Evolutionary conservation across 139 green algal species (phyloP), one percentile per base, ranked within the genome.

Genomic region (Chlorella ohadii): DNA sequence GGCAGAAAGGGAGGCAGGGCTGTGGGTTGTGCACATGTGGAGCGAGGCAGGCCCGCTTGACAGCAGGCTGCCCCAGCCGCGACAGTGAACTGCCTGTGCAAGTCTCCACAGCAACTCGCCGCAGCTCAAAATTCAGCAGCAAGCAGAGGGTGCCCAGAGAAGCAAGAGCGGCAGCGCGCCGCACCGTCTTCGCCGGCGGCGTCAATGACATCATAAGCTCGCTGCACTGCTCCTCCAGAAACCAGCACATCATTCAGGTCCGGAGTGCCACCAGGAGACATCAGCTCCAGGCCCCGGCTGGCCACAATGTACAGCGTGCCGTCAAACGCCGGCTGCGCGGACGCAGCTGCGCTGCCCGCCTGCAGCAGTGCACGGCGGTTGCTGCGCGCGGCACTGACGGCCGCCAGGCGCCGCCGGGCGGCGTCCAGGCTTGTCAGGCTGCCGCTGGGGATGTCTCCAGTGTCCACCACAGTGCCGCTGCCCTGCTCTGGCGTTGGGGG

Each of bases 301-400:
- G 61, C 38, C 27, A 82, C 77, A 4, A 82, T 22, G n/a, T 82
- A 82, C 7, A 82, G 27, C 15, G 61, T 44, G 3, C 77, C 77
- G 27, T 82, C 39, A 63, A 74, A 82, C 6, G 38, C 39, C 1
- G 77, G 77, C 61, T 72, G 61, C 9, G 51, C 23, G 12, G 56
- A 7, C 33, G 75, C 34, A 6, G 47, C 55, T 1, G 33, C 74
- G 11, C 33, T 33, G 20, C 25, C 76, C 11, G 57, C 28, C 77
- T 82, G 77, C 38, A 73, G 61, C 77, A 82, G 59, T 39, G 77
- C 47, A 63, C 77, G 77, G 15, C 77, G 77, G 25, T 28, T 51
- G 44, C 44, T 9, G 44, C 44, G 44, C 44, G 44, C 44, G 9
- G 9, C 44, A 51, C 44, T 51, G 44, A 51, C 9, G 44, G 44